A percentile compares a stretch with the other conserved stretches of the same genome.
Conservation (phyloP, 2,329 filamentous ascomycete species). For the Periconia macrospinosa region DNA sequence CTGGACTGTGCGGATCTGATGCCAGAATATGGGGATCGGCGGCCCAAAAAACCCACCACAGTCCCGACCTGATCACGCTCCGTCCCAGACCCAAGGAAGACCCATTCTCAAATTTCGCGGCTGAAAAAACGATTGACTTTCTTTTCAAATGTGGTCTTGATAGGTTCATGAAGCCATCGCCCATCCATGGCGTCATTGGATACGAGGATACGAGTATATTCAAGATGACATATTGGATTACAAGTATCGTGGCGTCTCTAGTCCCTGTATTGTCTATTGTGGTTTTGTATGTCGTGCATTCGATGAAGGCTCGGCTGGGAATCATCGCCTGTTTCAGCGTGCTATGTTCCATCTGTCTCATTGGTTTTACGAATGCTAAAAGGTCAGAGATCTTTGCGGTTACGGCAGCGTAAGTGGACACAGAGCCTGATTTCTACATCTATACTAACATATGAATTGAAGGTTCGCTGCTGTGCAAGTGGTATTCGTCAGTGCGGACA, state of each 20-base stretch:
- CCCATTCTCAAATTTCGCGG: conserved; percentile 19
- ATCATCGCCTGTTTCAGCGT: conserved; percentile 11
- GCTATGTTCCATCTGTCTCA: conserved; percentile 6
- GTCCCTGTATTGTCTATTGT: conserved; percentile 11
- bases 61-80: conserved; percentile 15
- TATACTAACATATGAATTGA: not conserved
- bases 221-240: conserved; percentile 11
- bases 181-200: conserved; percentile 4
- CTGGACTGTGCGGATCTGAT: conserved; percentile 12
- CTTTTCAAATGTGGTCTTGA: conserved; percentile 12
- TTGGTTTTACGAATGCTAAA: conserved; percentile 8
- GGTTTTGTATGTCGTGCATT: conserved; percentile 5
- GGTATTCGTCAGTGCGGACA: conserved; percentile 5
- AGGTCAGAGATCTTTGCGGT: conserved; percentile 11
- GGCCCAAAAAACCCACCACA: not conserved
- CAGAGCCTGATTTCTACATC: not conserved
- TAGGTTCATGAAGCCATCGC: conserved; percentile 14
- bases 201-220: conserved; percentile 4
- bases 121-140: conserved; percentile 8
- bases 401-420: conserved; percentile 8
- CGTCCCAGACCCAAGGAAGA: conserved; percentile 17
- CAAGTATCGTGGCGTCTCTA: conserved; percentile 10
- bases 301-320: conserved; percentile 3
- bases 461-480: conserved; percentile 11
- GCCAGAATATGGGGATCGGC: conserved; percentile 12